These are phyloP conservation scores for Monosporozyma aquatica DNA, from an alignment of 805 yeast species.

Conservation along the genomic window DNA sequence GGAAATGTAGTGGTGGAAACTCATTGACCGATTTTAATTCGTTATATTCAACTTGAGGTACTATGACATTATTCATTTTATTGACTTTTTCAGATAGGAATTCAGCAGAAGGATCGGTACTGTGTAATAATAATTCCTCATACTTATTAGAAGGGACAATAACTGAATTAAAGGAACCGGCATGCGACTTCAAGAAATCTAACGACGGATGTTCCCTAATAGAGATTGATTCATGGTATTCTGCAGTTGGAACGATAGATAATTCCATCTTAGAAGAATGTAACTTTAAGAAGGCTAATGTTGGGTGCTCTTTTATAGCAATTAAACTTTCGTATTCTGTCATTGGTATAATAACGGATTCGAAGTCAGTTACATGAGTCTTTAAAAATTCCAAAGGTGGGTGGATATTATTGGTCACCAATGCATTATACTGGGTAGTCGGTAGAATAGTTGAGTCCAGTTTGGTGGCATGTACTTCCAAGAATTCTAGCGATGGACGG, in stretches of 20 bases:
- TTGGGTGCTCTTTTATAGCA: slow-evolving; percentile 8
- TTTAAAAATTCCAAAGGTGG: slow-evolving; percentile 6
- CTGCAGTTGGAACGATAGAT: not conserved
- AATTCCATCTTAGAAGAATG: not conserved
- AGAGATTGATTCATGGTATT: not conserved
- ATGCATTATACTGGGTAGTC: not conserved
- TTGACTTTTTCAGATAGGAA: slow-evolving; percentile 1
- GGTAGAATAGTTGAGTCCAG: slow-evolving; percentile 3
- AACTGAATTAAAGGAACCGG: not conserved
- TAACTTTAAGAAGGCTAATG: not conserved
- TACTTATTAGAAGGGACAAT: slow-evolving; percentile 12
- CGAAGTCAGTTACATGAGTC: slow-evolving; percentile 12
- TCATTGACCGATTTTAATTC: slow-evolving; percentile 4
- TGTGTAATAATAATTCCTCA: slow-evolving; percentile 2
- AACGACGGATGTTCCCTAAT: not conserved
- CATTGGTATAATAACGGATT: not conserved
- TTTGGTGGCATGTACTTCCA: slow-evolving; percentile 7
- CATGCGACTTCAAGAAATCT: not conserved
- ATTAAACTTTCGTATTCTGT: not conserved
- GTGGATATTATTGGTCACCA: not conserved
- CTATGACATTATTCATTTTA: not conserved
- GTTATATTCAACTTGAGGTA: not conserved
- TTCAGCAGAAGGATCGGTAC: slow-evolving; percentile 13
- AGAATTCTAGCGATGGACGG: slow-evolving; percentile 4
- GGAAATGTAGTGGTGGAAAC: slow-evolving; percentile 5